Evolutionary conservation across 83 land plant genomes (phyloP).

Genomic region (Larix sibirica): DNA sequence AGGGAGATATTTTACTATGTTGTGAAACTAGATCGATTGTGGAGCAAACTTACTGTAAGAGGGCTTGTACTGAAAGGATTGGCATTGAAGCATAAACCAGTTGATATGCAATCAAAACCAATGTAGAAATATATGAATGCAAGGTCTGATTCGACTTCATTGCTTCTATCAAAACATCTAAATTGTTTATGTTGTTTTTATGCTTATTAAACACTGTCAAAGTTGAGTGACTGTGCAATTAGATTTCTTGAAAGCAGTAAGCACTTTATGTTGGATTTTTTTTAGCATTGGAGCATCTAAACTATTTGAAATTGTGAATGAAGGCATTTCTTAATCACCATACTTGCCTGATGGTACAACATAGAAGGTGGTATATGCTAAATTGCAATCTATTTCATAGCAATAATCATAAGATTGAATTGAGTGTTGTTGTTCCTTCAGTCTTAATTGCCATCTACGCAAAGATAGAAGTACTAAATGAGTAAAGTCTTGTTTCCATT

Average conservation of each 20-base stretch:
- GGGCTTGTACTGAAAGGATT: conserved; percentile 55
- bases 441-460: conserved; percentile 22
- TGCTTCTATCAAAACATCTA: conserved; percentile 4
- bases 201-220: conserved; percentile 20
- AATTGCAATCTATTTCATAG: conserved; percentile 75
- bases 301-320: not conserved
- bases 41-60: conserved; percentile 51
- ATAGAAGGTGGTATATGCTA: conserved; percentile 60
- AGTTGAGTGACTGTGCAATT: conserved; percentile 20
- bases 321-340: not conserved
- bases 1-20: not conserved
- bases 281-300: not conserved
- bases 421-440: conserved; percentile 8
- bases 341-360: conserved; percentile 44
- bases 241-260: conserved; percentile 27
- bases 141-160: conserved; percentile 16
- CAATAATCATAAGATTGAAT: conserved; percentile 65
- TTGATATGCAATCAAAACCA: conserved; percentile 98
- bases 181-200: conserved; percentile 12
- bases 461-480: not conserved
- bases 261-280: not conserved
- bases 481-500: not conserved
- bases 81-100: conserved; percentile 83
- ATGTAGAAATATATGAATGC: conserved; percentile 72
- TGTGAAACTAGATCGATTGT: not conserved